A percentile compares a stretch with the other conserved stretches of the same genome.
phyloP scores from a whole-genome alignment of 2,329 filamentous ascomycete species.

The Aspergillus vadensis region DNA sequence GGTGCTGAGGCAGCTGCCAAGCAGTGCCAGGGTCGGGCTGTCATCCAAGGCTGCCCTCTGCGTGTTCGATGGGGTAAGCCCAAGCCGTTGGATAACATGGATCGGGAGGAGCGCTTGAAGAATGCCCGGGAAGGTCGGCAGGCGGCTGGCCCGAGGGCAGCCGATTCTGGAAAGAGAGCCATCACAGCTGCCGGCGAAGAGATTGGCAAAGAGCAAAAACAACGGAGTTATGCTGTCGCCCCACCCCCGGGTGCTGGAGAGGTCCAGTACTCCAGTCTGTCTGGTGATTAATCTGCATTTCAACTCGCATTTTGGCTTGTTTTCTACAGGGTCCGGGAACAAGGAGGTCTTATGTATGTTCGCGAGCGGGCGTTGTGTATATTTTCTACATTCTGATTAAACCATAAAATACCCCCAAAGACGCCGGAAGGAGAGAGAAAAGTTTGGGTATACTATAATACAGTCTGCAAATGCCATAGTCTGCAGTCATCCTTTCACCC shows the following conservation, averaged over 20 bases:
- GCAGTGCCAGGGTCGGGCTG: constrained; percentile 80
- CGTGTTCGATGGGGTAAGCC: constrained; percentile 91
- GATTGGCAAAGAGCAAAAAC: constrained; percentile 39
- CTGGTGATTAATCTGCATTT: constrained; percentile 64
- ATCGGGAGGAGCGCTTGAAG: constrained; percentile 77
- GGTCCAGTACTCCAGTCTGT: constrained; percentile 80
- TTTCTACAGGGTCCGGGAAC: constrained; percentile 27
- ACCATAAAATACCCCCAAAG: constrained; percentile 32
- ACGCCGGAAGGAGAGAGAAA: constrained; percentile 36
- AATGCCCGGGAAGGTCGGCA: constrained; percentile 77
- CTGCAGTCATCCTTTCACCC: constrained; percentile 11
- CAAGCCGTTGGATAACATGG: constrained; percentile 87
- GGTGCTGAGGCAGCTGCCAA: constrained; percentile 83
- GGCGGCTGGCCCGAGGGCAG: constrained; percentile 54
- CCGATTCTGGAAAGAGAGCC: constrained; percentile 34
- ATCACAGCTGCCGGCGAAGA: constrained; percentile 46
- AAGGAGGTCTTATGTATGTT: constrained; percentile 30
- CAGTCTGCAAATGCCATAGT: constrained; percentile 25
- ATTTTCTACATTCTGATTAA: constrained; percentile 30
- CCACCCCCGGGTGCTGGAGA: constrained; percentile 78
- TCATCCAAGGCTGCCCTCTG: constrained; percentile 88
- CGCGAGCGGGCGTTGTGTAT: constrained; percentile 37
- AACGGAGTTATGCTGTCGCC: constrained; percentile 58
- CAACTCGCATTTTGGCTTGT: constrained; percentile 9
- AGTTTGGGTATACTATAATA: constrained; percentile 45